Evolutionary conservation across 2,329 filamentous ascomycete species (phyloP).

Genomic region (Periconia sp.): DNA sequence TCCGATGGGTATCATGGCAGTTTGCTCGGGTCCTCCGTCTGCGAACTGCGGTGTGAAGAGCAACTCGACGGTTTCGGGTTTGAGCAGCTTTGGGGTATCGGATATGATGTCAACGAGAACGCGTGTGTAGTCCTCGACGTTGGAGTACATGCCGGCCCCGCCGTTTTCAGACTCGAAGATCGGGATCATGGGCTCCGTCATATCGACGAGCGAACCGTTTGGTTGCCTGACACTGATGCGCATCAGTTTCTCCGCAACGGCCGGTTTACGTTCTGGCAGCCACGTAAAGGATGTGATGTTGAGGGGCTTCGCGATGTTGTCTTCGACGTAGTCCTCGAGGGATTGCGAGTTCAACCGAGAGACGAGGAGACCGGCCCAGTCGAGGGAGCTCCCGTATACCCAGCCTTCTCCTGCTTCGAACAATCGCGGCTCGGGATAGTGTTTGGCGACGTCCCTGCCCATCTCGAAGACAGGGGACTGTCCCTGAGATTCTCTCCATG

Average conservation of each 20-base stretch:
- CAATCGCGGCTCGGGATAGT: conserved; percentile 35
- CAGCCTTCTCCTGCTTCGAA: conserved; percentile 48
- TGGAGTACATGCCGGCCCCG: conserved; percentile 23
- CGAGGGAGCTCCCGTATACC: conserved; percentile 51
- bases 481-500: conserved; percentile 45
- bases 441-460: conserved; percentile 19
- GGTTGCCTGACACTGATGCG: conserved; percentile 15
- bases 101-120: conserved; percentile 24
- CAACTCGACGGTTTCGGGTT: conserved; percentile 16
- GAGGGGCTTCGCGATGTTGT: conserved; percentile 48
- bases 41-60: conserved; percentile 27
- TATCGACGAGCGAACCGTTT: conserved; percentile 18
- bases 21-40: conserved; percentile 21
- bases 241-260: conserved; percentile 19
- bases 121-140: conserved; percentile 23
- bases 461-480: conserved; percentile 6
- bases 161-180: conserved; percentile 17
- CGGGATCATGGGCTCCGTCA: conserved; percentile 11
- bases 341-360: conserved; percentile 42
- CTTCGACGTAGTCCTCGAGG: conserved; percentile 47
- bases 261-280: conserved; percentile 17
- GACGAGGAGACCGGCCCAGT: conserved; percentile 53
- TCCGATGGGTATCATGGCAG: conserved; percentile 28
- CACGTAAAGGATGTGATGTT: conserved; percentile 34
- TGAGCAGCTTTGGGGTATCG: conserved; percentile 16